Evolutionary conservation across 1,284 basidiomycete genomes (phyloP).

Genomic region (Pyrrhoderma lamaoense): DNA sequence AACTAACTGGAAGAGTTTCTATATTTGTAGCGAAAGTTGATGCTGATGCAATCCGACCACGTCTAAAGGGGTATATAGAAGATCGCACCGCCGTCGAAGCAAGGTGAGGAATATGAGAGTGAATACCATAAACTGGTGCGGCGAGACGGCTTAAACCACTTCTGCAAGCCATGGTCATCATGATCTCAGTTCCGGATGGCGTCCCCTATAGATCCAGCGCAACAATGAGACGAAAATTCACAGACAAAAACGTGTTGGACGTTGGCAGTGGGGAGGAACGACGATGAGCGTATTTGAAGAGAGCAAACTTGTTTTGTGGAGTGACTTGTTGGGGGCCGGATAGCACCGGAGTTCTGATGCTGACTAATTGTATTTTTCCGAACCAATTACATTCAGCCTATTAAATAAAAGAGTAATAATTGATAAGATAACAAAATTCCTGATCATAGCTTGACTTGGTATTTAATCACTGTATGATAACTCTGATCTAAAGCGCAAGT

Average conservation of each 20-base stretch:
- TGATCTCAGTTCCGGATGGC: too few relatives aligned
- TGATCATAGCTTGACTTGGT: too few relatives aligned
- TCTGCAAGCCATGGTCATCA: conserved; percentile 8
- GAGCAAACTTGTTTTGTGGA: conserved; percentile 7
- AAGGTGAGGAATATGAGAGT: not conserved
- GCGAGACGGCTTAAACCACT: conserved; percentile 6
- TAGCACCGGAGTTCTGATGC: not conserved
- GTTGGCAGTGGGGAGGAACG: not conserved
- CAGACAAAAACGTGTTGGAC: too few relatives aligned
- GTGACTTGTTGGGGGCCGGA: conserved; percentile 8
- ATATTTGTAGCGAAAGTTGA: conserved; percentile 25
- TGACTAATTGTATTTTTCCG: too few relatives aligned
- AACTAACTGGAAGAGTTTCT: conserved; percentile 12
- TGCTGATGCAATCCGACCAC: conserved; percentile 56
- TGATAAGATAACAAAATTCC: too few relatives aligned
- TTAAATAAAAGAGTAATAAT: too few relatives aligned
- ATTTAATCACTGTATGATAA: too few relatives aligned
- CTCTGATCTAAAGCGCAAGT: too few relatives aligned
- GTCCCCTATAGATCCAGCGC: too few relatives aligned
- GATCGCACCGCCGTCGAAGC: not conserved
- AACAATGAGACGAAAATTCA: too few relatives aligned
- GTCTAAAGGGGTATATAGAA: conserved; percentile 26
- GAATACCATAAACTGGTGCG: not conserved
- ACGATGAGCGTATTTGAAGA: not conserved
- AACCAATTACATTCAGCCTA: too few relatives aligned